Base-by-base conservation (phyloP, 2,329 filamentous ascomycete species). In the Penicillium griseofulvum region DNA sequence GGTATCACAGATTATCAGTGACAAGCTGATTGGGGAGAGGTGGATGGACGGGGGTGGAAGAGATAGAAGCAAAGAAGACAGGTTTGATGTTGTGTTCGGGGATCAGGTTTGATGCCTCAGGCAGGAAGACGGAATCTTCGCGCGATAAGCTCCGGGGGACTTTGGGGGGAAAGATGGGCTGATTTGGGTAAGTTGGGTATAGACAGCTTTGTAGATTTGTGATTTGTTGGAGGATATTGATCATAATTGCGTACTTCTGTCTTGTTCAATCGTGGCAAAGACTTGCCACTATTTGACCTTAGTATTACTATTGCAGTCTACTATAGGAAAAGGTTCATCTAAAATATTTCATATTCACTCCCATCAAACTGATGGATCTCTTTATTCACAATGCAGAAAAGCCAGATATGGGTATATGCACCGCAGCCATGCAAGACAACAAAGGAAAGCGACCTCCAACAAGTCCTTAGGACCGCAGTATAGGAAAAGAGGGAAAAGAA, bases 1-100 rank as follows among this genome's bases (percentile, higher is more conserved):
- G 45, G 45, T 36, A 60, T 56, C 53, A 58, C 47, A 51, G 52
- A 43, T 22, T 33, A 42, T 38, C 52, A 45, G 52, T 54, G 39
- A 46, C 22, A 5, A 31, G 37, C 38, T 36, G 36, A 53, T 43
- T 50, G 51, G 52, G 42, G 45, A 41, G 43, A 56, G 53, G 58
- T 58, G 55, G 59, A 57, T 53, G 53, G 50, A 57, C 52, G 44
- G 54, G 57, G 53, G 50, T 62, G 57, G 57, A 62, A 58, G 60
- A 65, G 63, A 64, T 58, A 61, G 53, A 55, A 57, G 58, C 52
- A 55, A 63, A 68, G 64, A 65, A 65, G 70, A 59, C 65, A 69
- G 67, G 59, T 62, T 54, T 68, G 65, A 67, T 65, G 65, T 68
- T 69, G 63, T 64, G 64, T 62, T 64, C 61, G 62, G 64, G 59